phyloP scores from a whole-genome alignment of 495 filamentous ascomycete genomes.

The Lasiosphaeria miniovina region DNA sequence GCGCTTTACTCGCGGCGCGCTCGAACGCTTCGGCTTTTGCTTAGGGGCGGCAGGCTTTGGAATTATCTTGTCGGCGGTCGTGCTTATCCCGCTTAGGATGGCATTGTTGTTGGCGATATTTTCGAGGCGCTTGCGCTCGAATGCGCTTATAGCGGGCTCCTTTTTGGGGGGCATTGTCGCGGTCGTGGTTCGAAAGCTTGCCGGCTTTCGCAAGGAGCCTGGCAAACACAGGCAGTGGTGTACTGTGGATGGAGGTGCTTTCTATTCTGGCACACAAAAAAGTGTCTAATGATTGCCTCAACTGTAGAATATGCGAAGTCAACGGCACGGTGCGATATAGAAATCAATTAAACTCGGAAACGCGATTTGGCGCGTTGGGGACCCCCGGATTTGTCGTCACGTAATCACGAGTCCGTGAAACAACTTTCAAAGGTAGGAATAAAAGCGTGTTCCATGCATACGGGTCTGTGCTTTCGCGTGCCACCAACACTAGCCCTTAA shows the following conservation, averaged over 20 bases:
- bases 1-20: conserved; percentile 25
- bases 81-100: conserved; percentile 44
- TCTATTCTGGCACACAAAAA: too few relatives aligned
- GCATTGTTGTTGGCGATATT: conserved; percentile 56
- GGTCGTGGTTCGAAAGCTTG: neutral
- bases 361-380: conserved; percentile 11
- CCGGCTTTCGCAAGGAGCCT: too few relatives aligned
- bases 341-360: conserved; percentile 27
- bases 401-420: conserved; percentile 4
- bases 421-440: neutral
- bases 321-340: neutral
- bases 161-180: conserved; percentile 27
- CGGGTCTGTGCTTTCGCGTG: neutral
- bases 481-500: neutral
- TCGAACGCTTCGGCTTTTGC: conserved; percentile 21
- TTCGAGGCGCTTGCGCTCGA: conserved; percentile 52
- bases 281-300: too few relatives aligned
- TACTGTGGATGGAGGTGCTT: too few relatives aligned
- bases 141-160: conserved; percentile 45
- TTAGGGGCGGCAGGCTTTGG: conserved; percentile 27
- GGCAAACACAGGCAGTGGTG: too few relatives aligned
- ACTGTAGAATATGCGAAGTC: neutral
- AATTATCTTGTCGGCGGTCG: conserved; percentile 35
- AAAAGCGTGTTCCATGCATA: neutral
- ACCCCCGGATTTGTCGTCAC: neutral